Evolutionary conservation across 2,329 filamentous ascomycete species (phyloP).

Genomic region (Balansia obtecta): DNA sequence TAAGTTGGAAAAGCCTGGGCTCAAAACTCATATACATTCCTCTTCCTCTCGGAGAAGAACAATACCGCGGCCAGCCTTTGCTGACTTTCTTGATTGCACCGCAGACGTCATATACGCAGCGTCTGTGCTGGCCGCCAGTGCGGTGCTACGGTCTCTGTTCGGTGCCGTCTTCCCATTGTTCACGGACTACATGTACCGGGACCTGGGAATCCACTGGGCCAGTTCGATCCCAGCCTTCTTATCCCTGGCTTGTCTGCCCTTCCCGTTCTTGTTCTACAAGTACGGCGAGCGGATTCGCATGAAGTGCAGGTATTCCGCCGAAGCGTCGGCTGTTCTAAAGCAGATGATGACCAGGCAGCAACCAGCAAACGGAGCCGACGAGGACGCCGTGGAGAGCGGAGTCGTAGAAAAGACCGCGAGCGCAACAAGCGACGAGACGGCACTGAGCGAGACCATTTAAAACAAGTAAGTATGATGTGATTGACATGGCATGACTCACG

Average conservation of each 20-base stretch:
- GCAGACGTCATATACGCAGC: constrained; percentile 61
- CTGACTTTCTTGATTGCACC: not conserved
- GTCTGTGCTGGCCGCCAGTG: constrained; percentile 60
- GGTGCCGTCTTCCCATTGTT: constrained; percentile 65
- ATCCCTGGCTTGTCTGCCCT: constrained; percentile 56
- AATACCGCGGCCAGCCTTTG: not conserved
- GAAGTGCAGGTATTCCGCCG: constrained; percentile 57
- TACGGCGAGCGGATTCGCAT: constrained; percentile 52
- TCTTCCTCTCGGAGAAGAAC: too few relatives aligned
- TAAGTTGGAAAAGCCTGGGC: constrained; percentile 11
- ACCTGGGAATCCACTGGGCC: constrained; percentile 65
- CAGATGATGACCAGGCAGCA: constrained; percentile 24
- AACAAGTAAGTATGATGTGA: not conserved
- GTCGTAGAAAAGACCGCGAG: constrained; percentile 25
- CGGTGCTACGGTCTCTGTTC: constrained; percentile 59
- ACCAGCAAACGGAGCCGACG: constrained; percentile 17
- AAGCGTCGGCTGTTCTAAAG: constrained; percentile 49
- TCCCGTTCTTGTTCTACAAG: constrained; percentile 65
- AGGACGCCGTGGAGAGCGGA: constrained; percentile 47
- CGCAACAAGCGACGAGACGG: not conserved
- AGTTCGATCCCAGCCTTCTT: constrained; percentile 63
- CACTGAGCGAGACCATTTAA: not conserved
- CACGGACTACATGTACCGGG: constrained; percentile 44
- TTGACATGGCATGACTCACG: not conserved
- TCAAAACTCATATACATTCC: too few relatives aligned